Percentiles rank a stretch among this genome's conserved stretches.
These are phyloP conservation scores for Talaromyces nanjingensis DNA, from an alignment of 495 filamentous ascomycete genomes.

Conservation along the genomic window DNA sequence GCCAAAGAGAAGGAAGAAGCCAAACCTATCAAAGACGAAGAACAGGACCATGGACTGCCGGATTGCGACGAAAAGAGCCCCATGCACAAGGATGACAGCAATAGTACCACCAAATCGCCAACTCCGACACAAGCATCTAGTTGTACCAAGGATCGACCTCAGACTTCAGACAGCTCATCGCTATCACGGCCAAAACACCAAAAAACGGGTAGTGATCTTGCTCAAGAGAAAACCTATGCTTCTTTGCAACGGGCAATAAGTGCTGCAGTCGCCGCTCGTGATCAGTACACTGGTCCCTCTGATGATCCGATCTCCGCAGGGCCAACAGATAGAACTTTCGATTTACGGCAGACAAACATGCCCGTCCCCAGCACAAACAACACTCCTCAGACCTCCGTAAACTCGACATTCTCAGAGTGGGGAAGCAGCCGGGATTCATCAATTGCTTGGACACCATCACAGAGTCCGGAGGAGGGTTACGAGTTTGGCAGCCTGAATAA, in stretches of 20 bases:
- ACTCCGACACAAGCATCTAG: slow-evolving; percentile 27
- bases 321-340: not conserved
- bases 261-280: slow-evolving; percentile 35
- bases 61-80: slow-evolving; percentile 26
- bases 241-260: slow-evolving; percentile 40
- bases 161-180: slow-evolving; percentile 16
- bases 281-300: slow-evolving; percentile 19
- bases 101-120: slow-evolving; percentile 16
- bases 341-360: not conserved
- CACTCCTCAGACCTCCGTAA: slow-evolving; percentile 14
- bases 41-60: slow-evolving; percentile 19
- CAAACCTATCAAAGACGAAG: slow-evolving; percentile 1
- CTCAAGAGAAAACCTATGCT: slow-evolving; percentile 38
- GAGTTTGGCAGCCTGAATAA: slow-evolving; percentile 16
- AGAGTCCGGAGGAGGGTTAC: slow-evolving; percentile 23
- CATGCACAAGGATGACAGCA: slow-evolving; percentile 18
- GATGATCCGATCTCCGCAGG: not conserved
- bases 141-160: slow-evolving; percentile 17
- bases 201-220: slow-evolving; percentile 36
- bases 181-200: slow-evolving; percentile 25
- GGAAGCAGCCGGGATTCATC: slow-evolving; percentile 24
- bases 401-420: slow-evolving; percentile 28
- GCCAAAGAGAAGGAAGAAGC: slow-evolving; percentile 41
- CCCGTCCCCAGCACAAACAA: not conserved
- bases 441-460: slow-evolving; percentile 26